phyloP scores from a whole-genome alignment of 2,329 filamentous ascomycete genomes.

The Trichoderma koningiopsis region DNA sequence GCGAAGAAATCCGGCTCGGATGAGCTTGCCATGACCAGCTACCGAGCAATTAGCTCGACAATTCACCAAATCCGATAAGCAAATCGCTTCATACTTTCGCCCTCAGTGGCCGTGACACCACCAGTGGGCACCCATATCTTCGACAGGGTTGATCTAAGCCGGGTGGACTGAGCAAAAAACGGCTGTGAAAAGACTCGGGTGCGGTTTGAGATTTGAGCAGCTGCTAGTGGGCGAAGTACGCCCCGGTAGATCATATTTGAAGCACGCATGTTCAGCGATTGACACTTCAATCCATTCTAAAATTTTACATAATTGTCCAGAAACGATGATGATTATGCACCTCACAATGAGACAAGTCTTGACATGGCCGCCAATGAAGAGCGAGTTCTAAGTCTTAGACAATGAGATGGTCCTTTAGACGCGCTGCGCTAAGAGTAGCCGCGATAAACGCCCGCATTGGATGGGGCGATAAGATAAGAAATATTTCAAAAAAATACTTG shows the following conservation, averaged over 20 bases:
- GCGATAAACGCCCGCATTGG: conserved; percentile 9
- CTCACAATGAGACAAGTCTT: not conserved
- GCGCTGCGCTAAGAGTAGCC: conserved; percentile 1
- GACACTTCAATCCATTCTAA: not conserved
- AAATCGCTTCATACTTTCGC: conserved; percentile 49
- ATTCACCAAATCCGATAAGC: not conserved
- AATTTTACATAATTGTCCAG: not conserved
- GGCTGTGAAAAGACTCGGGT: conserved; percentile 32
- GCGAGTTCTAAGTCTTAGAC: not conserved
- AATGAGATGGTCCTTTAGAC: not conserved
- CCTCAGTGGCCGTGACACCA: conserved; percentile 60
- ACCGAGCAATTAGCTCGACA: conserved; percentile 29
- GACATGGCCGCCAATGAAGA: not conserved
- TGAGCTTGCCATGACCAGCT: conserved; percentile 68
- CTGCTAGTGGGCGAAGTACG: conserved; percentile 24
- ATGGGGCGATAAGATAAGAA: conserved; percentile 26
- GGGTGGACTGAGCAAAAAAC: conserved; percentile 39
- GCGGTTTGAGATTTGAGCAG: conserved; percentile 16
- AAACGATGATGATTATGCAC: not conserved
- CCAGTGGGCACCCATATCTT: conserved; percentile 79
- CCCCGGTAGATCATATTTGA: conserved; percentile 27
- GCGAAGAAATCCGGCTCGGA: conserved; percentile 72
- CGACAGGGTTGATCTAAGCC: conserved; percentile 55
- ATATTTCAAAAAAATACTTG: conserved; percentile 25
- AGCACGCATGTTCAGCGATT: conserved; percentile 27